These are phyloP conservation scores for Globisporangium paroecandrum DNA, from an alignment of 352 stramenopile species.

Conservation along the genomic window DNA sequence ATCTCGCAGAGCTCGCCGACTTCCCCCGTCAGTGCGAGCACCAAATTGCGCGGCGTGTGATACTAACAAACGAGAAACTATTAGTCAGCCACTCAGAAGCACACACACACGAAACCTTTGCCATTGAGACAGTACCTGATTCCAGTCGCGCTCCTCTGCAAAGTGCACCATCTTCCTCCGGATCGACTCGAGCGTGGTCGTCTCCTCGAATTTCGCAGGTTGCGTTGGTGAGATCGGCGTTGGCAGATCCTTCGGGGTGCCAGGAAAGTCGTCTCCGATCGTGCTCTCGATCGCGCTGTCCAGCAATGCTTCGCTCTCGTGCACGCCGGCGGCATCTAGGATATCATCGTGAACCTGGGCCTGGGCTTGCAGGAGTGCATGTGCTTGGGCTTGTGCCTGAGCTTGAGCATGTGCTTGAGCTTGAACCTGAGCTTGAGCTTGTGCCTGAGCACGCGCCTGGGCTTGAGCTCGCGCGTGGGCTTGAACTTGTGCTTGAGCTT, in stretches of 20 bases:
- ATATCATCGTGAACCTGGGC: slow-evolving; percentile 38
- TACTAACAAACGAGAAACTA: slow-evolving; percentile 20
- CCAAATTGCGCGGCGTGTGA: slow-evolving; percentile 88
- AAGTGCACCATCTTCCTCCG: slow-evolving; percentile 52
- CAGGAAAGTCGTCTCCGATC: slow-evolving; percentile 31
- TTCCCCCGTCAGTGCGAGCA: slow-evolving; percentile 93
- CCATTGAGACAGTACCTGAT: slow-evolving; percentile 29
- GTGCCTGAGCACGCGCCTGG: slow-evolving; percentile 13
- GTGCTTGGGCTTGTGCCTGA: slow-evolving; percentile 16
- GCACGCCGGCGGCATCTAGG: slow-evolving; percentile 28
- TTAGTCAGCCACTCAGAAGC: neutral
- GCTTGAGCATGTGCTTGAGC: slow-evolving; percentile 26
- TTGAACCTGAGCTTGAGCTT: slow-evolving; percentile 19
- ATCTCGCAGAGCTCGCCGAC: slow-evolving; percentile 93
- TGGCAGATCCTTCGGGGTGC: slow-evolving; percentile 15
- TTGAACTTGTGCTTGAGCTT: slow-evolving; percentile 23
- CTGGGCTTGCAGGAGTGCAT: slow-evolving; percentile 25
- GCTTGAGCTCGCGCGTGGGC: slow-evolving; percentile 32
- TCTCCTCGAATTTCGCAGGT: slow-evolving; percentile 43
- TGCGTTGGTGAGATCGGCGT: neutral
- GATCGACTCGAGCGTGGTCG: slow-evolving; percentile 51
- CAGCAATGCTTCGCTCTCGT: slow-evolving; percentile 54
- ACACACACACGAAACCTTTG: neutral
- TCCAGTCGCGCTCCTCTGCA: slow-evolving; percentile 60
- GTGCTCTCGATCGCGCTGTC: slow-evolving; percentile 49